Percentiles rank a stretch among this genome's conserved stretches.
Conservation (phyloP, 2,329 filamentous ascomycete species). For the Elsinoe fawcettii region DNA sequence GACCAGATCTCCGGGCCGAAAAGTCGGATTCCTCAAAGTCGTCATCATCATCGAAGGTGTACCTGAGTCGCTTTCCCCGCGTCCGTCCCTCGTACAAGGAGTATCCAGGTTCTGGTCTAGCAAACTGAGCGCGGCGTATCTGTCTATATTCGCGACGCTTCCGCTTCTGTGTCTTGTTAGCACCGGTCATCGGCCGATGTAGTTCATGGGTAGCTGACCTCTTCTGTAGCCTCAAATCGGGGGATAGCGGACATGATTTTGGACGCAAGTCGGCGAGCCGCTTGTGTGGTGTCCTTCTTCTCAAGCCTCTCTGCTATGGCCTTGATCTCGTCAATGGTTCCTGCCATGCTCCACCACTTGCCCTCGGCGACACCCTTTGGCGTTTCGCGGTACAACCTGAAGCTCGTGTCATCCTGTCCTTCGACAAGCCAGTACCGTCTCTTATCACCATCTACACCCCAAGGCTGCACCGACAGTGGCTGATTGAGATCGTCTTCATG, state of each 20-base stretch:
- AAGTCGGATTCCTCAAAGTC: slow-evolving; percentile 56
- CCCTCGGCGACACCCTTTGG: slow-evolving; percentile 68
- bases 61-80: slow-evolving; percentile 89
- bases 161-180: slow-evolving; percentile 59
- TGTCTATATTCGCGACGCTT: slow-evolving; percentile 86
- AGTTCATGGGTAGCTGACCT: slow-evolving; percentile 44
- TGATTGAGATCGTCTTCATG: slow-evolving; percentile 75
- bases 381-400: slow-evolving; percentile 88
- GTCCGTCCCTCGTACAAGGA: slow-evolving; percentile 95
- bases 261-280: slow-evolving; percentile 68
- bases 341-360: slow-evolving; percentile 90
- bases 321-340: slow-evolving; percentile 78
- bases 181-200: no score
- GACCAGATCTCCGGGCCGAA: slow-evolving; percentile 55
- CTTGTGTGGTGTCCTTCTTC: slow-evolving; percentile 68
- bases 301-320: slow-evolving; percentile 67
- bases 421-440: slow-evolving; percentile 90
- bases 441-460: slow-evolving; percentile 84
- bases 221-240: slow-evolving; percentile 86
- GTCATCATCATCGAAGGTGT: slow-evolving; percentile 82
- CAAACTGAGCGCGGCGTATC: slow-evolving; percentile 77
- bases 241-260: slow-evolving; percentile 74
- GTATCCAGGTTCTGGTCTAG: slow-evolving; percentile 78
- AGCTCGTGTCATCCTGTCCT: slow-evolving; percentile 86
- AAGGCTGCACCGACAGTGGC: slow-evolving; percentile 79